Evolutionary conservation across 2,329 filamentous ascomycete species (phyloP), one percentile per base, ranked within the genome.

Genomic region (Hypoxylon sp.): DNA sequence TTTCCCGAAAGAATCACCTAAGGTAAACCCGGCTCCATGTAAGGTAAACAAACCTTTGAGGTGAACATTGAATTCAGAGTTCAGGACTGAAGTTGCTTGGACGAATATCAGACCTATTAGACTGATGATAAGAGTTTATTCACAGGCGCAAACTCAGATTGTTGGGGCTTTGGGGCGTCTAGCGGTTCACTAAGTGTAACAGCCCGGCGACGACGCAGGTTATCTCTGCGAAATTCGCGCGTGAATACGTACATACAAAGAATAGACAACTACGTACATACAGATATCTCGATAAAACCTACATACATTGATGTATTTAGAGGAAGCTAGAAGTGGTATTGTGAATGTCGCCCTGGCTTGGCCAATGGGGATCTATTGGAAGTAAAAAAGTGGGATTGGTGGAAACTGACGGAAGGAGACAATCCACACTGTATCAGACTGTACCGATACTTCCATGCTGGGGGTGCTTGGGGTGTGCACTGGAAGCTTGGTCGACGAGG

Each of bases 401-500:
- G 67, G 69, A 60, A 63, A 67, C 62, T 39, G 21, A 37, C 56
- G 29, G 52, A 67, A 58, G 42, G 59, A 29, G n/a, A 42, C 24
- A 54, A 17, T 46, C 54, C 65, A 65, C 68, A 71, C 69, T 67
- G 69, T 71, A 61, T 56, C 17, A 47, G 19, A 17, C 29, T 39
- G 69, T 71, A 71, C 61, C 44, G 51, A 47, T 71, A 71, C 69
- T 67, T 71, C 56, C 32, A 47, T 60, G 42, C 42, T 57, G 39
- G 29, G 39, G 24, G 24, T 27, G 24, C 24, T 27, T 27, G 24
- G 24, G 24, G 24, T 27, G 24, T 27, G 24, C 58, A 64, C 11
- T 64, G 47, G 66, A 63, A 71, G 69, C 69, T 71, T 71, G 69
- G 69, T 64, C 35, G 35, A 60, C 60, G 19, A 44, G 44, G 55